phyloP scores from a whole-genome alignment of 805 yeast genomes.

The Wickerhamiella nectarea region DNA sequence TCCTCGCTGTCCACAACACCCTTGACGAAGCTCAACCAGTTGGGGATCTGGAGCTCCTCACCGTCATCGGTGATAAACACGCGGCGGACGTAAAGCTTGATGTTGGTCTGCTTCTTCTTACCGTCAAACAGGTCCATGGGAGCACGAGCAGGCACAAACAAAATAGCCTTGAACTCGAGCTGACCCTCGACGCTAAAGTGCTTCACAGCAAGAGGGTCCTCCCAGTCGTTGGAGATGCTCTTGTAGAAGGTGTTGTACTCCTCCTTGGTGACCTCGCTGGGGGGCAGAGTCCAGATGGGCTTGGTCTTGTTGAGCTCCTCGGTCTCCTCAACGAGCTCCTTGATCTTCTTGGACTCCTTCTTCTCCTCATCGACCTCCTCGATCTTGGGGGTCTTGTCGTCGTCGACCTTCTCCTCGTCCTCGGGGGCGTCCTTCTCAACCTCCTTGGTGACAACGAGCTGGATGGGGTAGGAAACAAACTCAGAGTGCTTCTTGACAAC shows the following conservation, averaged over 20 bases:
- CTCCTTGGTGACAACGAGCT: conserved; percentile 95
- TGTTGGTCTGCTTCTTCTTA: conserved; percentile 98
- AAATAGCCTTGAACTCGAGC: conserved; percentile 95
- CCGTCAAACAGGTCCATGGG: conserved; percentile 97
- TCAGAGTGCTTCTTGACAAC: conserved; percentile 99
- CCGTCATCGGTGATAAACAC: conserved; percentile 99
- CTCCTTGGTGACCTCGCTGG: conserved; percentile 92
- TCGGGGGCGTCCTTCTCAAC: conserved; percentile 94
- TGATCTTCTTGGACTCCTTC: conserved; percentile 76
- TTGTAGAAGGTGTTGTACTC: conserved; percentile 99
- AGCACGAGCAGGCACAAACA: conserved; percentile 97
- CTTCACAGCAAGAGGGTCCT: conserved; percentile 98
- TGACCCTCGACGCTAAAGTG: conserved; percentile 99
- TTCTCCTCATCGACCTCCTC: conserved; percentile 65
- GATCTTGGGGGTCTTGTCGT: conserved; percentile 55
- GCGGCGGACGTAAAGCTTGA: conserved; percentile 97
- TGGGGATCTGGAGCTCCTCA: conserved; percentile 90
- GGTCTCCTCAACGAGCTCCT: conserved; percentile 85
- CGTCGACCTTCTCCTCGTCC: conserved; percentile 42
- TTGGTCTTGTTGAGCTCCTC: conserved; percentile 98
- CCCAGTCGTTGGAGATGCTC: conserved; percentile 99
- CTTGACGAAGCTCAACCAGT: conserved; percentile 92
- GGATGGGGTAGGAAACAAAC: conserved; percentile 98
- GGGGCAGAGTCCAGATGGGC: conserved; percentile 99
- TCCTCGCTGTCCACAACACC: conserved; percentile 99